A percentile compares a stretch with the other conserved stretches of the same genome.
Evolutionary conservation across 257 asterid species (phyloP).

Genomic region (Solanum piurae): DNA sequence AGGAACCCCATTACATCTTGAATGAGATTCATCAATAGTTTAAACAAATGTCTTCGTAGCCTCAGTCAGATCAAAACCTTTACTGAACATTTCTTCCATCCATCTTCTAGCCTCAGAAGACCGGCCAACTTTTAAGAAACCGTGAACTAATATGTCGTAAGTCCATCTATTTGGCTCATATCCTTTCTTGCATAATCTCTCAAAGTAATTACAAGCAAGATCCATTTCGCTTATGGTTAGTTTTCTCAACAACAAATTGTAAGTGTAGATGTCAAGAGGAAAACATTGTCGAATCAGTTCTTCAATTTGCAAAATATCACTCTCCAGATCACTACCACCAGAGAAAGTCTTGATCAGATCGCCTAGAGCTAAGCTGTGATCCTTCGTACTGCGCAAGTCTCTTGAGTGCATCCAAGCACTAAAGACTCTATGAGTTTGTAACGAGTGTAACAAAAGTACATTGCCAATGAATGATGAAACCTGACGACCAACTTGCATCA

Average conservation of each 20-base stretch:
- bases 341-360: conserved; percentile 53
- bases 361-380: conserved; percentile 44
- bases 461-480: conserved; percentile 75
- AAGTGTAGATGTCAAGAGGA: conserved; percentile 42
- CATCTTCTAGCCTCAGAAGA: conserved; percentile 47
- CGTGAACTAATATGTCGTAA: conserved; percentile 45
- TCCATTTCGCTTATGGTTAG: conserved; percentile 25
- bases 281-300: conserved; percentile 45
- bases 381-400: conserved; percentile 17
- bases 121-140: conserved; percentile 43
- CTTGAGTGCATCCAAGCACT: conserved; percentile 35
- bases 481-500: conserved; percentile 46
- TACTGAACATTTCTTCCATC: conserved; percentile 40
- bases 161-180: conserved; percentile 67
- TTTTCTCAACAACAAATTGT: conserved; percentile 65
- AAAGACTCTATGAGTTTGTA: conserved; percentile 23
- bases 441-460: conserved; percentile 52
- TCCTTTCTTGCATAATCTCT: conserved; percentile 34
- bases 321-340: conserved; percentile 25
- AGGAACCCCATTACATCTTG: not conserved
- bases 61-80: conserved; percentile 40
- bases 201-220: conserved; percentile 32
- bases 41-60: conserved; percentile 9
- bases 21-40: not conserved
- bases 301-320: conserved; percentile 34